Percentiles rank a stretch among this genome's conserved stretches.
Evolutionary conservation across 2,329 filamentous ascomycete genomes (phyloP).

Genomic region (Sphaceloma murrayae): DNA sequence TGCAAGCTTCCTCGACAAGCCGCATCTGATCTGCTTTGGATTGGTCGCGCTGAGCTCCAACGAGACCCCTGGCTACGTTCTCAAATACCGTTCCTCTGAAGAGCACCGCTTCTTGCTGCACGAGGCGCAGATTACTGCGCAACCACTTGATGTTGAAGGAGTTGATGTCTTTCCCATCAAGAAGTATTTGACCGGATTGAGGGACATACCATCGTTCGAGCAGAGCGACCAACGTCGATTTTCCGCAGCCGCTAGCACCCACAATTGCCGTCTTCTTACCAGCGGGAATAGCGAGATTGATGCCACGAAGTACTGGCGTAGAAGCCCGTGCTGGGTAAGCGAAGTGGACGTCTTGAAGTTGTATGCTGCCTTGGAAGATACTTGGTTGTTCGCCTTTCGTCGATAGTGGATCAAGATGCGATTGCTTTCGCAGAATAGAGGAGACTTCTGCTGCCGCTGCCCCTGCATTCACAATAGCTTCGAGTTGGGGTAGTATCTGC

Average conservation of each 20-base stretch:
- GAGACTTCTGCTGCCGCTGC: conserved; percentile 30
- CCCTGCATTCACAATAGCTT: conserved; percentile 29
- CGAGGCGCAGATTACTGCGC: conserved; percentile 39
- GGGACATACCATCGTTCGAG: conserved; percentile 49
- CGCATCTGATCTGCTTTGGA: conserved; percentile 32
- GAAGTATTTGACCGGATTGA: neutral
- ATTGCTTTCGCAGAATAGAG: conserved; percentile 26
- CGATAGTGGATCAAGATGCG: conserved; percentile 27
- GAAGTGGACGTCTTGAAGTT: conserved; percentile 33
- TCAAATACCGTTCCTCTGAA: conserved; percentile 34
- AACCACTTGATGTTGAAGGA: conserved; percentile 38
- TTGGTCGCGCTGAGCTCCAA: conserved; percentile 91
- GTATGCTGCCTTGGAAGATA: conserved; percentile 24
- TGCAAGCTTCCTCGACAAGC: conserved; percentile 15
- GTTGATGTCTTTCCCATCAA: conserved; percentile 62
- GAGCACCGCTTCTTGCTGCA: conserved; percentile 23
- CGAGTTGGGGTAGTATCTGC: conserved; percentile 29
- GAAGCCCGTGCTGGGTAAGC: conserved; percentile 31
- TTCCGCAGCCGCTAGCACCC: conserved; percentile 49
- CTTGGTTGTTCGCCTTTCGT: neutral
- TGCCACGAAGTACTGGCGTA: conserved; percentile 35
- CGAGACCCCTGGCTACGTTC: conserved; percentile 29
- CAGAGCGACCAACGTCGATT: conserved; percentile 48
- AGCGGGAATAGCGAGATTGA: conserved; percentile 32
- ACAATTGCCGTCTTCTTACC: conserved; percentile 48